Evolutionary conservation across 805 yeast species (phyloP), one percentile per base, ranked within the genome.

Genomic region (Yarrowia deformans): DNA sequence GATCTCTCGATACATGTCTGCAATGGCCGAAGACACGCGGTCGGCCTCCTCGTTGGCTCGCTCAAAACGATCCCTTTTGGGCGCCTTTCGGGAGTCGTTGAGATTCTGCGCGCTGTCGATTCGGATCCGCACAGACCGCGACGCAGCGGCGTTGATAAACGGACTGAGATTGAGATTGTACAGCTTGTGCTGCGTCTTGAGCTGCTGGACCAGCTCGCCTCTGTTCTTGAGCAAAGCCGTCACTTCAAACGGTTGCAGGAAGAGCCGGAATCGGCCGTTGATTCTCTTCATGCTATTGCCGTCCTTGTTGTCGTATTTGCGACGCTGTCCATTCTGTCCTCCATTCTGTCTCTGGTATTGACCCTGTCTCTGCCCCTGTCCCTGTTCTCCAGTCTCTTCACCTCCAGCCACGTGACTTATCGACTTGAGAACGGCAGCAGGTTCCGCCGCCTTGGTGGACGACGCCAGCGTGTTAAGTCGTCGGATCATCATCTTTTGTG

Each of bases 241-340:
- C n/a, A 29, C 45, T 40, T 58, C 64, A 6, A 19, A 58, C 29
- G 64, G 64, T 32, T 58, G 64, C 29, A 58, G 18, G 16, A 58
- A 58, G 1, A 58, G 10, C 13, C 64, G 37, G 40, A 43, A 58
- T 9, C 16, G 23, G 29, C 16, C 19, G 18, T 39, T 35, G 60
- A 34, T 23, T 23, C 29, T 2, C 29, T 23, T 23, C 29, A 23
- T 23, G 29, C 3, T 2, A 4, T 23, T 23, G 29, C 29, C 29
- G 29, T 23, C 29, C n/a, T n/a, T n/a, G 16, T 10, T 6, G 4
- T 2, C 42, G 16, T 3, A 3, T 3, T 39, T 39, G 42, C 6
- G 42, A 12, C 16, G 10, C 42, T 39, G 42, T 9, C 39, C 39
- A 23, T 23, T 35, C 39, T 10, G 39, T 8, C 5, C n/a, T n/a